Base-by-base conservation (phyloP, 108 stramenopile species). In the Fragilariopsis cylindrus region DNA sequence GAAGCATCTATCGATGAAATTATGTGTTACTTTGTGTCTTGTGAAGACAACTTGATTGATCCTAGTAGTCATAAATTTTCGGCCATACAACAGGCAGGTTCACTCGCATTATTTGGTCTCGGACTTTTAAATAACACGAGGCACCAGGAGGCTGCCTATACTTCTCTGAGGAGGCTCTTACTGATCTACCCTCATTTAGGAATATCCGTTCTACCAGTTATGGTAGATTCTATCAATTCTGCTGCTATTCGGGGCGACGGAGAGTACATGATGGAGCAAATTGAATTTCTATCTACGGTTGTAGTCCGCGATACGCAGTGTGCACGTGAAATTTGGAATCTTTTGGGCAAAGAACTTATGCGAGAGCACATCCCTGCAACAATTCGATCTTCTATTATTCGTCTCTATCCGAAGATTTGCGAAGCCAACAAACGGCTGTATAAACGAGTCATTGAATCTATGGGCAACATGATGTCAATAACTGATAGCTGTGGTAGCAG, bases 321-420 rank as follows among this genome's bases (percentile, higher is more conserved):
- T 55, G 88, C 90, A 3, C 88, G 88, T 16, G 67, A 89, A 12
- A 74, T 88, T 64, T 93, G 90, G 90, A 79, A 86, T 72, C 48
- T 89, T 54, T 43, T 84, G 76, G 80, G 81, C 45, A 70, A 69
- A 16, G 47, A 80, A 56, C 48, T 83, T 39, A 68, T 77, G 65
- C 60, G 70, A 19, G 79, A 85, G 11, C 64, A 57, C 3, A 65
- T 76, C 30, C 83, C 90, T 15, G 11, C 75, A 50, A 50, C 70
- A n/a, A 67, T 88, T 52, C 88, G 88, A 7, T 69, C 84, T 5
- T 30, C 72, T 3, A 72, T 84, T 6, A 73, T 93, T 74, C 81
- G 90, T 16, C 48, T 88, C 52, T 87, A 83, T 69, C 87, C 92
- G 3, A 72, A 65, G 41, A 60, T 93, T 53, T 93, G 92, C 65